phyloP scores from a whole-genome alignment of 371 early-diverging fungal species.

The Mortierella polycephala region DNA sequence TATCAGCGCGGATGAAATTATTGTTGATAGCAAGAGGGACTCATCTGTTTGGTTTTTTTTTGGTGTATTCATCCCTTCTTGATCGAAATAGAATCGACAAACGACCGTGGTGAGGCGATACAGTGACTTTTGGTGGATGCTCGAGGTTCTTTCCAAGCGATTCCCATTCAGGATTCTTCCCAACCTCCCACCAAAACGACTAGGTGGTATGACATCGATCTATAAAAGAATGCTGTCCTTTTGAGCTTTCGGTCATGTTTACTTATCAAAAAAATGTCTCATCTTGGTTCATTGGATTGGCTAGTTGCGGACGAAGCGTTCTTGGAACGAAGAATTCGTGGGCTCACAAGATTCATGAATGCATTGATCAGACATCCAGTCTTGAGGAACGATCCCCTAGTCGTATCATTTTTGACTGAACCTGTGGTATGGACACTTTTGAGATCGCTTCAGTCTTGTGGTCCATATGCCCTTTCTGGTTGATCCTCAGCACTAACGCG shows the following conservation, averaged over 20 bases:
- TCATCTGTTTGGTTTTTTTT: slow-evolving; percentile 1
- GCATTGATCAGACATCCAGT: slow-evolving; percentile 82
- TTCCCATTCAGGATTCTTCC: slow-evolving; percentile 83
- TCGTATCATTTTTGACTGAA: slow-evolving; percentile 73
- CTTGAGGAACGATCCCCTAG: slow-evolving; percentile 71
- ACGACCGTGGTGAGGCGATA: slow-evolving; percentile 80
- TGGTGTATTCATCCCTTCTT: not conserved
- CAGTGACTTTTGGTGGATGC: slow-evolving; percentile 89
- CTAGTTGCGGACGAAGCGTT: slow-evolving; percentile 75
- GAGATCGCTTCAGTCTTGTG: too few species aligned
- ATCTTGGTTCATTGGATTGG: slow-evolving; percentile 3
- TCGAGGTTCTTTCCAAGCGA: slow-evolving; percentile 73
- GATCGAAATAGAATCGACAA: slow-evolving; percentile 58
- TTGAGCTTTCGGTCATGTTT: slow-evolving; percentile 1
- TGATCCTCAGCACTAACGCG: too few species aligned
- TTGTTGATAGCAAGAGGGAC: not conserved
- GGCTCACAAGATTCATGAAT: slow-evolving; percentile 80
- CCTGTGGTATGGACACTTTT: slow-evolving; percentile 61
- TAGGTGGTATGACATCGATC: slow-evolving; percentile 59
- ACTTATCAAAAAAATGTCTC: slow-evolving; percentile 12
- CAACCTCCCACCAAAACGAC: slow-evolving; percentile 74
- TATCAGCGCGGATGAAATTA: not conserved
- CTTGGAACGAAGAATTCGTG: slow-evolving; percentile 77
- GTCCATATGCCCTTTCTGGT: not conserved
- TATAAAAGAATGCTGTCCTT: not conserved